Evolutionary conservation across 2,329 filamentous ascomycete genomes (phyloP).

Genomic region (Achaetomium macrosporum): DNA sequence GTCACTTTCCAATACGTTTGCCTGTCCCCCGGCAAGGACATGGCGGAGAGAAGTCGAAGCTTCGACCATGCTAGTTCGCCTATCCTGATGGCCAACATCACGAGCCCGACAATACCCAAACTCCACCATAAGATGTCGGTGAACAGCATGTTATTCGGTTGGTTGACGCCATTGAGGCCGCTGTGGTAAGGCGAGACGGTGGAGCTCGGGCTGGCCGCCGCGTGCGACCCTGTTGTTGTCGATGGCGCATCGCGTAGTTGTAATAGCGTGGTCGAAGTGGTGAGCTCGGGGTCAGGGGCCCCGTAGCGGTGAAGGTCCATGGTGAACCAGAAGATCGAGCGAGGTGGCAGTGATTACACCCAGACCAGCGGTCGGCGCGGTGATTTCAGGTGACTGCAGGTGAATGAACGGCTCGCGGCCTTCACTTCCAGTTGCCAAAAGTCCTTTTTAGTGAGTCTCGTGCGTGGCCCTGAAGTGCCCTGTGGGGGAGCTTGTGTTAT

Average conservation of each 20-base stretch:
- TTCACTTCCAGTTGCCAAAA: neutral
- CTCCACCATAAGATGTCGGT: constrained; percentile 56
- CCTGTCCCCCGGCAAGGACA: constrained; percentile 45
- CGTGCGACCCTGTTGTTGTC: constrained; percentile 15
- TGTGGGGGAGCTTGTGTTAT: constrained; percentile 9
- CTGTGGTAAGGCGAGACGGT: constrained; percentile 53
- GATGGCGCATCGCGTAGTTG: constrained; percentile 12
- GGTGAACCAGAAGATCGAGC: neutral
- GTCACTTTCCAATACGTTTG: constrained; percentile 55
- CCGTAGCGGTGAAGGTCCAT: constrained; percentile 32
- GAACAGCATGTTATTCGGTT: constrained; percentile 51
- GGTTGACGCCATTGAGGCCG: constrained; percentile 55
- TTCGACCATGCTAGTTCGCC: constrained; percentile 50
- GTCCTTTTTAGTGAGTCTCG: neutral
- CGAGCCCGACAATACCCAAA: constrained; percentile 49
- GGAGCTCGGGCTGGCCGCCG: constrained; percentile 34
- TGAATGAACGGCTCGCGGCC: neutral
- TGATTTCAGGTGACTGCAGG: neutral
- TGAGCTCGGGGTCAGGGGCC: constrained; percentile 25
- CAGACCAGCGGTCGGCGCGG: neutral
- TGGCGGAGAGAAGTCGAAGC: constrained; percentile 53
- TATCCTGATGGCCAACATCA: constrained; percentile 49
- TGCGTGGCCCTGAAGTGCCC: neutral
- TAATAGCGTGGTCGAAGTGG: constrained; percentile 9
- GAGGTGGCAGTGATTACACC: neutral